phyloP scores from a whole-genome alignment of 108 stramenopile genomes.

The Mediolabrus comicus region DNA sequence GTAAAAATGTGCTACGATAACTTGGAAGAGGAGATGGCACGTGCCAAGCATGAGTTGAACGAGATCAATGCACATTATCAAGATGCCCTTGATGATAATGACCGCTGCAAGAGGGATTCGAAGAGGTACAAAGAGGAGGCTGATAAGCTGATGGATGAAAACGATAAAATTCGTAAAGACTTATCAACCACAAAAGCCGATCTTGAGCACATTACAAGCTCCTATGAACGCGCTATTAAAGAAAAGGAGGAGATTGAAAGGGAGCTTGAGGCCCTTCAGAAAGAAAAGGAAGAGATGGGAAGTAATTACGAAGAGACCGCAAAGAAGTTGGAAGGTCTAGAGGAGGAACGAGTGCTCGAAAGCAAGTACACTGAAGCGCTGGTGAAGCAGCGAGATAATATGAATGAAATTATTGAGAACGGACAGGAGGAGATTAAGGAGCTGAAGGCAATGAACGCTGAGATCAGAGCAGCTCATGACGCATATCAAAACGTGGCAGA shows the following conservation, averaged over 20 bases:
- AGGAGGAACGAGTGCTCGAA: slow-evolving; percentile 42
- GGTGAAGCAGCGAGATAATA: slow-evolving; percentile 46
- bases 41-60: slow-evolving; percentile 18
- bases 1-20: slow-evolving; percentile 33
- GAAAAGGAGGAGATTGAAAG: slow-evolving; percentile 14
- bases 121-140: slow-evolving; percentile 27
- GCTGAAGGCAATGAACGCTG: slow-evolving; percentile 15
- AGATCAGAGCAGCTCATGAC: slow-evolving; percentile 8
- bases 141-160: slow-evolving; percentile 32
- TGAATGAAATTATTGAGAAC: slow-evolving; percentile 41
- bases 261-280: not conserved
- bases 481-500: slow-evolving; percentile 5
- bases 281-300: slow-evolving; percentile 9
- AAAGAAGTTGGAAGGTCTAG: slow-evolving; percentile 29
- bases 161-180: slow-evolving; percentile 18
- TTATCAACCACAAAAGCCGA: slow-evolving; percentile 8
- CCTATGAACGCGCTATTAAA: slow-evolving; percentile 5
- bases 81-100: slow-evolving; percentile 16
- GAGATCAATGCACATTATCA: slow-evolving; percentile 20
- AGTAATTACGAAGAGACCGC: slow-evolving; percentile 19
- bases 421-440: slow-evolving; percentile 34
- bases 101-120: slow-evolving; percentile 32
- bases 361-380: slow-evolving; percentile 41
- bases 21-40: slow-evolving; percentile 21
- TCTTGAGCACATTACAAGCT: slow-evolving; percentile 14